Percentiles rank a stretch among this genome's conserved stretches.
phyloP scores from a whole-genome alignment of 2,329 filamentous ascomycete species.

The Cercospora nicotianae region DNA sequence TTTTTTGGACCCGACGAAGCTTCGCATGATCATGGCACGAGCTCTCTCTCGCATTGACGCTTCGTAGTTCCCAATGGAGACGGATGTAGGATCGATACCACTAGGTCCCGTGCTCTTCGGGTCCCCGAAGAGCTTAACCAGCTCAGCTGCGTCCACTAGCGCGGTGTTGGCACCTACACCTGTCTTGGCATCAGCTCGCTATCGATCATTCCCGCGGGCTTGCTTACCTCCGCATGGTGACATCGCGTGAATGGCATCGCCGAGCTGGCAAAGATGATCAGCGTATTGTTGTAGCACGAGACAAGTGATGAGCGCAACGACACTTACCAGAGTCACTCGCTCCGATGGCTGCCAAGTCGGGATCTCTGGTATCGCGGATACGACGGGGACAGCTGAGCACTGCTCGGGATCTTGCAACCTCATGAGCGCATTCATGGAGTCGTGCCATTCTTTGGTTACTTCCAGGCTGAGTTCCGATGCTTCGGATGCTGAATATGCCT shows the following conservation, averaged over 20 bases:
- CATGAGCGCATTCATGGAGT: not conserved
- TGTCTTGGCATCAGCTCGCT: not conserved
- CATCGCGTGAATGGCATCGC: conserved; percentile 50
- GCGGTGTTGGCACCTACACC: conserved; percentile 51
- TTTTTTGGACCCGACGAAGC: not conserved
- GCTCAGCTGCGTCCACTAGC: conserved; percentile 41
- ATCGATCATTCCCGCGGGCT: not conserved
- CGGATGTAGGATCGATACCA: not conserved
- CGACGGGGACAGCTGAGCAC: not conserved
- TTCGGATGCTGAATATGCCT: not conserved
- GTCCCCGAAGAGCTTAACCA: not conserved
- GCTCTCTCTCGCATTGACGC: not conserved
- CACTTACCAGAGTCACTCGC: not conserved
- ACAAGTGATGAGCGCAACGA: not conserved
- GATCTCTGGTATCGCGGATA: not conserved
- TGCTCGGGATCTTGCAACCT: not conserved
- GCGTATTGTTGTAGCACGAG: not conserved
- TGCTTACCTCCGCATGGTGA: conserved; percentile 44
- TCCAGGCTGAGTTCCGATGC: not conserved
- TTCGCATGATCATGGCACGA: not conserved
- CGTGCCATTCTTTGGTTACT: not conserved
- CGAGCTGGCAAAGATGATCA: conserved; percentile 40
- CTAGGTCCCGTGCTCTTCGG: not conserved
- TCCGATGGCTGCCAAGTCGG: not conserved
- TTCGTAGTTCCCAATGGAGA: not conserved